A percentile compares a stretch with the other conserved stretches of the same genome.
These are phyloP conservation scores for Paraglomus brasilianum DNA, from an alignment of 192 early-diverging fungal genomes.

Conservation along the genomic window DNA sequence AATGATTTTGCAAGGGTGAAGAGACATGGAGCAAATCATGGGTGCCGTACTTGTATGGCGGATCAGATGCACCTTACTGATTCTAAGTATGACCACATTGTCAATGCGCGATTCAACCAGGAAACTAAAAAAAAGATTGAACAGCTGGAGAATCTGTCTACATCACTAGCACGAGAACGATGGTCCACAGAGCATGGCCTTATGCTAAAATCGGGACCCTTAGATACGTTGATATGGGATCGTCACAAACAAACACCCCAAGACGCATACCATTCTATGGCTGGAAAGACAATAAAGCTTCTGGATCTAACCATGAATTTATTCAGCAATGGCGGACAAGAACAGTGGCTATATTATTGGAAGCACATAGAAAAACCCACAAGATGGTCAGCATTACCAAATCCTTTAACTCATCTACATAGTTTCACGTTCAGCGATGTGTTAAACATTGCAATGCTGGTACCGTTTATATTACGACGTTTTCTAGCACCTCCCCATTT, in stretches of 20 bases:
- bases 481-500: too few relatives aligned
- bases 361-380: too few relatives aligned
- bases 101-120: neutral
- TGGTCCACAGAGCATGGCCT: neutral
- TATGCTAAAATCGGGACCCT: neutral
- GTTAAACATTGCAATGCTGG: too few relatives aligned
- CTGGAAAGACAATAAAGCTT: neutral
- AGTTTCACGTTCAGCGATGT: too few relatives aligned
- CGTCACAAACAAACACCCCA: neutral
- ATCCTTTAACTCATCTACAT: too few relatives aligned
- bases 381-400: too few relatives aligned
- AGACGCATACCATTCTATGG: neutral
- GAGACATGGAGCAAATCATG: neutral
- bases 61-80: neutral
- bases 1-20: slow-evolving; percentile 9
- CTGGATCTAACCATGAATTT: too few relatives aligned
- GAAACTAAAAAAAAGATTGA: neutral
- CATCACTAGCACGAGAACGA: too few relatives aligned
- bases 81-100: neutral
- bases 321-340: too few relatives aligned
- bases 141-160: neutral
- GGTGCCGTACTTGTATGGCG: neutral
- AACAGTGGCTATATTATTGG: too few relatives aligned
- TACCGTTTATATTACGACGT: too few relatives aligned
- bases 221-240: neutral